Conservation (phyloP, 768 basidiomycete genomes). For the Serendipita vermifera region DNA sequence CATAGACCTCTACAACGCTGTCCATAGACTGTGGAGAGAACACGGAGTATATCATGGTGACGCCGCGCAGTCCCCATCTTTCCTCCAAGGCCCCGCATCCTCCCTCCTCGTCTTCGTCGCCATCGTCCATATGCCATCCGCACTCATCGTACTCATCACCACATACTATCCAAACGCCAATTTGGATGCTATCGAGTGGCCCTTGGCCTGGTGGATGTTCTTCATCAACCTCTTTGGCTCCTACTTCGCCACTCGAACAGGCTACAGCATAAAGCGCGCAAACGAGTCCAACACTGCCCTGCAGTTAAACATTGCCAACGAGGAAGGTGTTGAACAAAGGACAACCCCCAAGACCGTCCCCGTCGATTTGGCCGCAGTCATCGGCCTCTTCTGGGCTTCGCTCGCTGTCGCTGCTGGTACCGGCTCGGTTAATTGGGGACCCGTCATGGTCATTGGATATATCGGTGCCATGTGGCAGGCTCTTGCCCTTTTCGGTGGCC, state of each 20-base stretch:
- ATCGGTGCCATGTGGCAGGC: slow-evolving; percentile 5
- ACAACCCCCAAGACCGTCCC: neutral
- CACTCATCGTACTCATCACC: slow-evolving; percentile 4
- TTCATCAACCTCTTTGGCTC: slow-evolving; percentile 1
- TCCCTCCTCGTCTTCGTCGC: slow-evolving; percentile 1
- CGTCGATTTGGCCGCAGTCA: slow-evolving; percentile 6
- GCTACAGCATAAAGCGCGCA: neutral
- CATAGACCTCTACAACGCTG: neutral
- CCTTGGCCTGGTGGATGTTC: slow-evolving; percentile 6
- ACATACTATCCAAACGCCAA: slow-evolving; percentile 1
- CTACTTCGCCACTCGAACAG: neutral
- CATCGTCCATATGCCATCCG: slow-evolving; percentile 1
- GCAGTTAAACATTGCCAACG: too few relatives aligned
- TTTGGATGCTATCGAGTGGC: slow-evolving; percentile 1
- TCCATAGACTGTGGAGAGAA: neutral
- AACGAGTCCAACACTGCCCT: neutral
- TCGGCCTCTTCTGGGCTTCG: neutral
- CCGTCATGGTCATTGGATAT: neutral
- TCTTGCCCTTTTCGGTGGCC: neutral
- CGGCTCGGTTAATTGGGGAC: neutral
- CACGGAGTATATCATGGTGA: neutral
- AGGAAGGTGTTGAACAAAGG: too few relatives aligned
- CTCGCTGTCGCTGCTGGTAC: neutral
- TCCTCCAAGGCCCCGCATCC: slow-evolving; percentile 6
- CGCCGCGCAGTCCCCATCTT: neutral